A percentile compares a stretch with the other conserved stretches of the same genome.
phyloP scores from a whole-genome alignment of 75 land plant genomes.

The Picea sitchensis region DNA sequence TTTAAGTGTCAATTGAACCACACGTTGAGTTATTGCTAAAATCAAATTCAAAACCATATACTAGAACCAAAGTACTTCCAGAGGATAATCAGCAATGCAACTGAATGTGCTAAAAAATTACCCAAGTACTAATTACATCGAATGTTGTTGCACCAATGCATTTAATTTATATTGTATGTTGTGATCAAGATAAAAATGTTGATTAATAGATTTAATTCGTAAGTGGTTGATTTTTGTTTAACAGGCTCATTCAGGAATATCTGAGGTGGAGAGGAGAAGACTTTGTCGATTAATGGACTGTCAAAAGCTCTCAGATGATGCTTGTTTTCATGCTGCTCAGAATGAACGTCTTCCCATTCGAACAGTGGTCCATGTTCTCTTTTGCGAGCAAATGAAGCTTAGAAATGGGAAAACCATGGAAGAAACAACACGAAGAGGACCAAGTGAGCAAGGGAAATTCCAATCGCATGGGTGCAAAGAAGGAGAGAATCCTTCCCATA shows the following conservation, averaged over 20 bases:
- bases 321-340: conserved; percentile 67
- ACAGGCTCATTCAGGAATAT: conserved; percentile 59
- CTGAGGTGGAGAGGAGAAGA: conserved; percentile 56
- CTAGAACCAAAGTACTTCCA: too few species aligned
- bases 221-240: neutral
- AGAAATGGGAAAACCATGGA: conserved; percentile 18
- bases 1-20: too few species aligned
- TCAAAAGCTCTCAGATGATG: conserved; percentile 66
- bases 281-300: conserved; percentile 63
- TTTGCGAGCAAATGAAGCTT: conserved; percentile 52
- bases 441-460: neutral
- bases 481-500: conserved; percentile 29
- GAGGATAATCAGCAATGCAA: too few species aligned
- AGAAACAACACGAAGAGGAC: conserved; percentile 31
- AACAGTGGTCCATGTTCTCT: conserved; percentile 65
- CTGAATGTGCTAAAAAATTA: too few species aligned
- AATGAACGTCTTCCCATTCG: conserved; percentile 81
- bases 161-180: too few species aligned
- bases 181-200: too few species aligned
- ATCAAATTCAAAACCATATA: too few species aligned
- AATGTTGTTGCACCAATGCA: too few species aligned
- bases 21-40: too few species aligned
- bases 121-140: too few species aligned
- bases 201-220: too few species aligned
- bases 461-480: neutral